Evolutionary conservation across 2,329 filamentous ascomycete species (phyloP), one percentile per base, ranked within the genome.

Genomic region (Trichoderma gracile): DNA sequence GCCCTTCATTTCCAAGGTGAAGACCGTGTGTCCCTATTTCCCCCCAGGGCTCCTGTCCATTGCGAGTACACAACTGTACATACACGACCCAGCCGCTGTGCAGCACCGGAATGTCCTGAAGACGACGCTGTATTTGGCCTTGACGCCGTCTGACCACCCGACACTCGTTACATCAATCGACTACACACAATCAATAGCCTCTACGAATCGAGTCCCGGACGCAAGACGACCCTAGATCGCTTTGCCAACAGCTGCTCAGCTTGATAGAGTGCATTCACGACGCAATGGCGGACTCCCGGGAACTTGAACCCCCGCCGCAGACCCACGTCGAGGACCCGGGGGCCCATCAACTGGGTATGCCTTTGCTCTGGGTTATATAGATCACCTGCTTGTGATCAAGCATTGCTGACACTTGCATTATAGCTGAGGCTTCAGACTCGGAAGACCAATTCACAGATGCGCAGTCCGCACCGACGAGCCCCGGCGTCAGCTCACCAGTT

Each of bases 401-500:
- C 17, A 25, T 50, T 67, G 63, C 73, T 78, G 67, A 77, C 69
- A 33, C 3, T 3, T 10, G 8, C 40, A 42, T 25, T 23, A 42
- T 49, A 75, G 75, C 74, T 77, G 83, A 84, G 66, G 80, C 79
- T 33, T 88, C 86, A 55, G 87, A 89, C 67, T 88, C 86, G 30
- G 87, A 89, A 52, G 87, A 90, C 69, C 87, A 89, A 76, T 90
- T 88, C 75, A 89, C 85, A 57, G 87, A 90, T 73, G 87, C 87
- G 40, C 84, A 84, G 62, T 87, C 86, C 40, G 81, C 75, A 63
- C 79, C 72, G 65, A 75, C 70, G 69, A 83, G 75, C 72, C 79
- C 77, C 9, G 76, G 74, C 6, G 71, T 74, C 46, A 75, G 73
- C 67, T 84, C 83, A 15, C 83, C 85, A 21, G 82, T 87, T 61